Percentiles rank a stretch among this genome's conserved stretches.
phyloP scores from a whole-genome alignment of 1,284 basidiomycete species.

The Ceratobasidium sp. region DNA sequence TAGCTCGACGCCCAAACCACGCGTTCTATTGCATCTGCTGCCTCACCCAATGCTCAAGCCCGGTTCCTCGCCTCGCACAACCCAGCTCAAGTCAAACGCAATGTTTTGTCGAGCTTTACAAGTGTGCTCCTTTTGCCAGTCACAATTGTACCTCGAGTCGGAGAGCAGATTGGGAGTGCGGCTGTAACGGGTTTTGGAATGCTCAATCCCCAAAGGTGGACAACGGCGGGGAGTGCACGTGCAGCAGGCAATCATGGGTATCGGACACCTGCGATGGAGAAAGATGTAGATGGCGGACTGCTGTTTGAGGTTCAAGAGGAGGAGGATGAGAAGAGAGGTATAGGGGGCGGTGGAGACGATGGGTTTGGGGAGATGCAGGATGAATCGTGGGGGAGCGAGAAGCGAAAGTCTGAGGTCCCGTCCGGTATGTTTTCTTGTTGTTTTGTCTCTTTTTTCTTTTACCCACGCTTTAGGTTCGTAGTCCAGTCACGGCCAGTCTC shows the following conservation, averaged over 20 bases:
- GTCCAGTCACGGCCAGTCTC: conserved; percentile 15
- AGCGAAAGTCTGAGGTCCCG: conserved; percentile 40
- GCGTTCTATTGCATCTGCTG: conserved; percentile 22
- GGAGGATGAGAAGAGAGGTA: conserved; percentile 56
- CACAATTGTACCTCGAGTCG: conserved; percentile 91
- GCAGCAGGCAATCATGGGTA: conserved; percentile 47
- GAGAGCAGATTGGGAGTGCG: conserved; percentile 74
- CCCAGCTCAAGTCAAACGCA: conserved; percentile 91
- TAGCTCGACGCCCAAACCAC: conserved; percentile 33
- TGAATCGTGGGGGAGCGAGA: conserved; percentile 23
- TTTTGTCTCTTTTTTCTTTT: neutral
- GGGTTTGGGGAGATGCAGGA: conserved; percentile 35
- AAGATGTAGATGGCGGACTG: conserved; percentile 59
- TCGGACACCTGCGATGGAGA: conserved; percentile 44
- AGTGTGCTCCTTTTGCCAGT: conserved; percentile 91
- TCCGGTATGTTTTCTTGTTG: neutral
- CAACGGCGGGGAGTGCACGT: conserved; percentile 60
- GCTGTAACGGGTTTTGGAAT: conserved; percentile 86
- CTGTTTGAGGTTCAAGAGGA: conserved; percentile 72
- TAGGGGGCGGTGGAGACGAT: conserved; percentile 24
- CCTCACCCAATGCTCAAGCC: conserved; percentile 56
- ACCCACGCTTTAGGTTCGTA: neutral
- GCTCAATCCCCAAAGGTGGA: conserved; percentile 87
- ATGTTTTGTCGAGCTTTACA: conserved; percentile 91
- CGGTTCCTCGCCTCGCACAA: conserved; percentile 87